Evolutionary conservation across 305 asterid species (phyloP).

Genomic region (Fraxinus xanthoxyloides): DNA sequence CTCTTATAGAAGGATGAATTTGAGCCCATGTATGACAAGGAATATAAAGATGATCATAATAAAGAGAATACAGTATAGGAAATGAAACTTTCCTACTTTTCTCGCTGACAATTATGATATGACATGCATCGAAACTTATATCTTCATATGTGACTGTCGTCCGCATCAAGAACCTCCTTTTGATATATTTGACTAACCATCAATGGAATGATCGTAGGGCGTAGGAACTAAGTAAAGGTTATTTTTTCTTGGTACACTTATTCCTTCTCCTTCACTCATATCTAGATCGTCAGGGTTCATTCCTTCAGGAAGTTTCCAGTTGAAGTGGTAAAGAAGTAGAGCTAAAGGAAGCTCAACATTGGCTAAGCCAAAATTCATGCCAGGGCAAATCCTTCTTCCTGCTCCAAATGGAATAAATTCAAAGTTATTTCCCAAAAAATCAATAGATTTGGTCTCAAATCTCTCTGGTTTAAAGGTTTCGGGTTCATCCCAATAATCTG

Average conservation of each 20-base stretch:
- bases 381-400: neutral
- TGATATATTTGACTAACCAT: neutral
- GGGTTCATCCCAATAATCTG: conserved; percentile 22
- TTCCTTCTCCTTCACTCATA: neutral
- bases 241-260: neutral
- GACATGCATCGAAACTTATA: neutral
- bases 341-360: neutral
- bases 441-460: neutral
- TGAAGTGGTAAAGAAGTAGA: neutral
- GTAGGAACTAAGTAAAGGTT: neutral
- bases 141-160: neutral
- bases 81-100: neutral
- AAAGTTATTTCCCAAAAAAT: neutral
- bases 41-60: neutral
- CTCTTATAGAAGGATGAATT: neutral
- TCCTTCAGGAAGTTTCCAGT: neutral
- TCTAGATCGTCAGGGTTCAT: neutral
- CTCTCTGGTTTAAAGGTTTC: neutral
- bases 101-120: neutral
- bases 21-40: neutral
- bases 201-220: neutral
- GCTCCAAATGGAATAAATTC: neutral
- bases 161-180: neutral
- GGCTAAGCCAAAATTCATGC: neutral
- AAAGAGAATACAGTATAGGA: neutral